phyloP scores from a whole-genome alignment of 1,284 basidiomycete species.

The Cutaneotrichosporon dermatis region DNA sequence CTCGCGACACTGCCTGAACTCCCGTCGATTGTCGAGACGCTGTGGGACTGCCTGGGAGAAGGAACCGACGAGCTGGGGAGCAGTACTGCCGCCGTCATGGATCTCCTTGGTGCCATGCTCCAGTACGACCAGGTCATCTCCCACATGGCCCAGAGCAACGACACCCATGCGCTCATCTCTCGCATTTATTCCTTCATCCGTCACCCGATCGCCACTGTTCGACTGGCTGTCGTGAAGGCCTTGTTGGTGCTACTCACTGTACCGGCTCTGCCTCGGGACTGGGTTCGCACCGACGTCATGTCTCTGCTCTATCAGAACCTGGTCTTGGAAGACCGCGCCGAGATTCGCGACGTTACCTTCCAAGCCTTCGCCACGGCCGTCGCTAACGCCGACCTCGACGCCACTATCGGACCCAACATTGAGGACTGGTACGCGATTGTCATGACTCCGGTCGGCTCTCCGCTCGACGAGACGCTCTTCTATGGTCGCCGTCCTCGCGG shows the following conservation, averaged over 20 bases:
- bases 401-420: conserved; percentile 37
- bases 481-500: conserved; percentile 53
- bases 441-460: conserved; percentile 84
- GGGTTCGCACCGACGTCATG: conserved; percentile 75
- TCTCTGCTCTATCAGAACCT: conserved; percentile 91
- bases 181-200: conserved; percentile 95
- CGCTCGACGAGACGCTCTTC: conserved; percentile 70
- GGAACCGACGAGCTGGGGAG: conserved; percentile 97
- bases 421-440: conserved; percentile 72
- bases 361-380: conserved; percentile 73
- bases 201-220: conserved; percentile 91
- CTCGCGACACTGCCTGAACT: conserved; percentile 64
- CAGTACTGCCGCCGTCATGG: conserved; percentile 96
- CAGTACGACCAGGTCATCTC: conserved; percentile 28
- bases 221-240: conserved; percentile 87
- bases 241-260: conserved; percentile 80
- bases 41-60: conserved; percentile 87
- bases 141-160: conserved; percentile 22
- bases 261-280: conserved; percentile 66
- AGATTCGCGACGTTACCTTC: conserved; percentile 77
- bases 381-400: conserved; percentile 49
- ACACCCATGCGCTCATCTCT: conserved; percentile 64
- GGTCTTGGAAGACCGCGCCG: conserved; percentile 80
- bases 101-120: conserved; percentile 59
- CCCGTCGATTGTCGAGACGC: conserved; percentile 68